These are phyloP conservation scores for Miscanthus lutarioriparius DNA, from an alignment of 176 grass and related monocot genomes.

Conservation along the genomic window DNA sequence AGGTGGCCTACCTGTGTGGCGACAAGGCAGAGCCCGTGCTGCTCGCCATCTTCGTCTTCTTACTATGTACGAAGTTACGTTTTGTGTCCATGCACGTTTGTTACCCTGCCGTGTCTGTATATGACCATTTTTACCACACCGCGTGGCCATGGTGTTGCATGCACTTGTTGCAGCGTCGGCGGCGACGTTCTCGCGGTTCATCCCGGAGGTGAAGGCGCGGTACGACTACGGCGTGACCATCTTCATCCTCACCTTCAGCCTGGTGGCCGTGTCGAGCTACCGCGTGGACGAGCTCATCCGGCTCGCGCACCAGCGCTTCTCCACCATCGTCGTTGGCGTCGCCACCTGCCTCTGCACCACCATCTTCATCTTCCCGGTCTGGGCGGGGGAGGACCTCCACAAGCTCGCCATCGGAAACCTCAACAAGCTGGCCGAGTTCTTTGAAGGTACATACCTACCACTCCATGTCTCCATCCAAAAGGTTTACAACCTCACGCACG, in stretches of 20 bases:
- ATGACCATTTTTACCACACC: too few relatives aligned
- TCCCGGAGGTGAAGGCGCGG: conserved; percentile 88
- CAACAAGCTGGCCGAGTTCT: conserved; percentile 66
- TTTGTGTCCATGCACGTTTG: too few relatives aligned
- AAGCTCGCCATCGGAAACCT: conserved; percentile 60
- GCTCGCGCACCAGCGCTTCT: conserved; percentile 76
- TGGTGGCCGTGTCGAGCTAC: conserved; percentile 94
- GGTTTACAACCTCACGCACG: too few relatives aligned
- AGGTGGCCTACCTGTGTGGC: too few relatives aligned
- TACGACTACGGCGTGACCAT: conserved; percentile 96
- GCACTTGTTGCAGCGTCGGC: conserved; percentile 47
- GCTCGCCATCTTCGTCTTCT: too few relatives aligned
- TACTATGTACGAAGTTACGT: too few relatives aligned
- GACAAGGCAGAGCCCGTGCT: too few relatives aligned
- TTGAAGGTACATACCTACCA: conserved; percentile 48
- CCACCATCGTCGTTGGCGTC: conserved; percentile 82
- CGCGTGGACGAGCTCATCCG: conserved; percentile 68
- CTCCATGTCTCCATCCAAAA: too few relatives aligned
- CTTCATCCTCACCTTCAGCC: conserved; percentile 95
- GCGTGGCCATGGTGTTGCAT: too few relatives aligned
- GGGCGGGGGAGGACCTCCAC: conserved; percentile 92
- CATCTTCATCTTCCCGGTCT: conserved; percentile 67
- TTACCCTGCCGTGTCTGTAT: too few relatives aligned
- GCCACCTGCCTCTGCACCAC: conserved; percentile 69
- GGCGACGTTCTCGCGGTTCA: conserved; percentile 90